Evolutionary conservation across 148 eudicot genomes (phyloP).

Genomic region (Rhododendron kiyosumense): DNA sequence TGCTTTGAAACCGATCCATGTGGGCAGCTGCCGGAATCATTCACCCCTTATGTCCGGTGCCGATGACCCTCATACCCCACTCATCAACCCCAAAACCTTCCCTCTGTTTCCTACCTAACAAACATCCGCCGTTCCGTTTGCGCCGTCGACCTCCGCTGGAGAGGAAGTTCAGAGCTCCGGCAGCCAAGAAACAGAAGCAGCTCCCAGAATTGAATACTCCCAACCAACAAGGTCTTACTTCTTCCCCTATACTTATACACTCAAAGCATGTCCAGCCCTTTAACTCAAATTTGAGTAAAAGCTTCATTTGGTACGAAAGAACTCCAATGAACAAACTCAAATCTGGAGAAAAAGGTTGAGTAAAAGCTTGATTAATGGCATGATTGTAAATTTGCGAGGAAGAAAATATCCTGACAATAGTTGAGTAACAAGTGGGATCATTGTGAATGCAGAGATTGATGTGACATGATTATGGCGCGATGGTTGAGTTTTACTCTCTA

Average conservation of each 20-base stretch:
- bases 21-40: not conserved
- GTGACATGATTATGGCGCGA: too few species aligned
- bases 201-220: conserved; percentile 5
- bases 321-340: not conserved
- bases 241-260: not conserved
- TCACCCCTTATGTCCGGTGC: not conserved
- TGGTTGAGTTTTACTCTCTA: too few species aligned
- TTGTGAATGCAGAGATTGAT: too few species aligned
- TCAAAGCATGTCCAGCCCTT: not conserved
- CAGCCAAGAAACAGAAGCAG: not conserved
- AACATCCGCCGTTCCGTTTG: not conserved
- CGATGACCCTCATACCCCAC: not conserved
- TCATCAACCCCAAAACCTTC: not conserved
- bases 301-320: too few species aligned
- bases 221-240: not conserved
- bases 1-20: conserved; percentile 1
- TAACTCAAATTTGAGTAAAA: not conserved
- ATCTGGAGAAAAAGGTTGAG: not conserved
- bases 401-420: not conserved
- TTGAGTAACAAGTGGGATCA: too few species aligned
- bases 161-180: not conserved
- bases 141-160: not conserved
- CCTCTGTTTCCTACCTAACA: not conserved
- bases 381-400: not conserved
- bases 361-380: not conserved